Conservation (phyloP, 495 filamentous ascomycete species). For the Jackrogersella multiformis region DNA sequence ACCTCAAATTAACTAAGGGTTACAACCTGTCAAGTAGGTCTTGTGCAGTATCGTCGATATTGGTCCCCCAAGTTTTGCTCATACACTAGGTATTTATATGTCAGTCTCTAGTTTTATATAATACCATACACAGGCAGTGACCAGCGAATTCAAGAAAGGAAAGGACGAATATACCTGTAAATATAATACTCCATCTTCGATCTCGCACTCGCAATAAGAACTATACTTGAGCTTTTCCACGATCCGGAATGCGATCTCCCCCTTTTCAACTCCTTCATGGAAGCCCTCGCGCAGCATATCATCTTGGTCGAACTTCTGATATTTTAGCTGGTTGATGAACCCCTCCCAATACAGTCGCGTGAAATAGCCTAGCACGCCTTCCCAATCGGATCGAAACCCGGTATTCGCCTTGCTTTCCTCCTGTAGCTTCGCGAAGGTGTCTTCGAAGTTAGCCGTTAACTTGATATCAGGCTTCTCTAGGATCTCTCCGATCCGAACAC, state of each 20-base stretch:
- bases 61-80: conserved; percentile 29
- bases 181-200: conserved; percentile 55
- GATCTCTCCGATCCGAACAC: conserved; percentile 48
- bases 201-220: conserved; percentile 53
- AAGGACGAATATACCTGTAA: conserved; percentile 47
- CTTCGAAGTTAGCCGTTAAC: conserved; percentile 59
- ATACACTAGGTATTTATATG: conserved; percentile 22
- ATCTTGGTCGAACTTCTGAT: conserved; percentile 57
- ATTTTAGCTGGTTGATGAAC: conserved; percentile 45
- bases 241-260: conserved; percentile 53
- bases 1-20: not conserved
- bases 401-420: conserved; percentile 39
- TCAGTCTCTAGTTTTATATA: not conserved
- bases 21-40: conserved; percentile 24
- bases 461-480: conserved; percentile 55
- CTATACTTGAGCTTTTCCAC: conserved; percentile 56
- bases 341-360: conserved; percentile 53
- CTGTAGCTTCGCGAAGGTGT: conserved; percentile 57
- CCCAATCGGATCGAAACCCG: conserved; percentile 53
- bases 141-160: not conserved
- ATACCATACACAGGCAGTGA: not conserved
- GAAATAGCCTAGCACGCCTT: conserved; percentile 50
- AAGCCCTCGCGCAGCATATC: conserved; percentile 59
- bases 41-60: conserved; percentile 21
- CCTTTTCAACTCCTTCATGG: conserved; percentile 52